phyloP scores from a whole-genome alignment of 2,329 filamentous ascomycete species.

The Venturia aucupariae region DNA sequence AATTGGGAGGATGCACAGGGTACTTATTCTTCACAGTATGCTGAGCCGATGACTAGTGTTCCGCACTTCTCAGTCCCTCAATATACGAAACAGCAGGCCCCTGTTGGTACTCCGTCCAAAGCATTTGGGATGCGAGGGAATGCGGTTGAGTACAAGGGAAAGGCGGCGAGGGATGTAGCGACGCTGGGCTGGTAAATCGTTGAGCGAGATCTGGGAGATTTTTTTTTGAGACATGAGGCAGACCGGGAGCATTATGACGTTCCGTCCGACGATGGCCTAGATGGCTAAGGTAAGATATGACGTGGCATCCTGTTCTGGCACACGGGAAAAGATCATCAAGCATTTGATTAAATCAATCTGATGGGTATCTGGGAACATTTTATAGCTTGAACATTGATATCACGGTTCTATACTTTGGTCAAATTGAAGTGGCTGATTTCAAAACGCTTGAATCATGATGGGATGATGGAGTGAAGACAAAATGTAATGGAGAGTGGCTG shows the following conservation, averaged over 20 bases:
- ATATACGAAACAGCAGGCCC: not conserved
- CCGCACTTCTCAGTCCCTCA: not conserved
- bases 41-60: not conserved
- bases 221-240: not conserved
- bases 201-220: not conserved
- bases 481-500: no score
- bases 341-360: no score
- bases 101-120: not conserved
- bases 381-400: no score
- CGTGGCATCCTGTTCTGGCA: no score
- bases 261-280: not conserved
- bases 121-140: not conserved
- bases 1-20: not conserved
- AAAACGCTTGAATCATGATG: no score
- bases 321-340: no score
- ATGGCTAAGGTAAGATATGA: not conserved
- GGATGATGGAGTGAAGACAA: no score
- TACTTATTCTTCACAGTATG: not conserved
- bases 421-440: no score
- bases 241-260: not conserved
- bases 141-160: slow-evolving; percentile 1
- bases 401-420: no score
- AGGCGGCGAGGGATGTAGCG: not conserved
- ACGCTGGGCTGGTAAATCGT: not conserved
- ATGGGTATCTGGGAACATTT: no score